phyloP scores from a whole-genome alignment of 192 early-diverging fungal genomes.

The Backusella morwellensis region DNA sequence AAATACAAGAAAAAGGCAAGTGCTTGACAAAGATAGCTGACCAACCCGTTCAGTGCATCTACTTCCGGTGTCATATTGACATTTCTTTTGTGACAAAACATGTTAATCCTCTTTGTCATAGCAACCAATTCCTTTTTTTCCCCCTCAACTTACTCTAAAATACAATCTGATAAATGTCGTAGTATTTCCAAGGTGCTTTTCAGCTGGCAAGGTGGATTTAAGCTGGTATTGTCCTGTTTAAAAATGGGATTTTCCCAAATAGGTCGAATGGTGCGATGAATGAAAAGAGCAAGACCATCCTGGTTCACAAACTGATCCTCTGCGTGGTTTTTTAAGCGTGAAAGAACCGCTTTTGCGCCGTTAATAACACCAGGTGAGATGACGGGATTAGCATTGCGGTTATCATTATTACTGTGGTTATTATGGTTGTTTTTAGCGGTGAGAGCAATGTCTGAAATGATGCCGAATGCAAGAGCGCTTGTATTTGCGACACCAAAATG shows the following conservation, averaged over 20 bases:
- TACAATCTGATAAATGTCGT: background rate
- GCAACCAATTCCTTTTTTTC: no score
- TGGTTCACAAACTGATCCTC: background rate
- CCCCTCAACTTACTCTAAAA: background rate
- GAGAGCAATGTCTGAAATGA: background rate
- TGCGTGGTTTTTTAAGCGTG: background rate
- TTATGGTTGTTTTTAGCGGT: background rate
- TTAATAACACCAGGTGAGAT: background rate
- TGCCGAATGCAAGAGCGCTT: background rate
- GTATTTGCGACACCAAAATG: constrained; percentile 2
- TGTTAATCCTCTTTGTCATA: background rate
- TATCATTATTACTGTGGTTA: no score
- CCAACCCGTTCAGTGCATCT: background rate
- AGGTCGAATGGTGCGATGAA: background rate
- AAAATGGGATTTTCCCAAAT: background rate
- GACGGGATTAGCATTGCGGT: no score
- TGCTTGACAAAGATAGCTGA: background rate
- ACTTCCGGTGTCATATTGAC: background rate
- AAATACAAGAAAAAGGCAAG: constrained; percentile 4
- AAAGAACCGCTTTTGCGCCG: background rate
- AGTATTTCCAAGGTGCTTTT: background rate
- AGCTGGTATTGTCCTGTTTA: background rate
- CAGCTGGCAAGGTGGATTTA: background rate
- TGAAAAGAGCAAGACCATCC: constrained; percentile 7
- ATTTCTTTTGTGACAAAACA: background rate